These are phyloP conservation scores for Golovinomyces cichoracearum DNA, from an alignment of 2,329 filamentous ascomycete species.

Conservation along the genomic window DNA sequence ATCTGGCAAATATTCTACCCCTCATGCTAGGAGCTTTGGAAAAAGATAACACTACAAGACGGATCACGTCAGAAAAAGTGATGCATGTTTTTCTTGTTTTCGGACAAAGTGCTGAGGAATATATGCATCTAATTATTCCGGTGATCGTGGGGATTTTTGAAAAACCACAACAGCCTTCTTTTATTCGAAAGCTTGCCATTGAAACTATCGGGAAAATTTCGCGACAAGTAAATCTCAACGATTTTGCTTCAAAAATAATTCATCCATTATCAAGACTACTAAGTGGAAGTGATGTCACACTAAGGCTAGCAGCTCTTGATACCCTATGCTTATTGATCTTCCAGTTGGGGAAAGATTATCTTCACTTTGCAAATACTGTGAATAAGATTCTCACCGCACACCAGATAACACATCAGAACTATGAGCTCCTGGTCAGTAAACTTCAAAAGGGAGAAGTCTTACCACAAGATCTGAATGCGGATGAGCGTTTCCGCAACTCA, in stretches of 20 bases:
- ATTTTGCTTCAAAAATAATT: conserved; percentile 88
- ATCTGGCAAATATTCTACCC: conserved; percentile 65
- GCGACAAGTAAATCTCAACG: conserved; percentile 85
- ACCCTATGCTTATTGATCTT: conserved; percentile 88
- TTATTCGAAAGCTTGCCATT: conserved; percentile 66
- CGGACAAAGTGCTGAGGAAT: conserved; percentile 84
- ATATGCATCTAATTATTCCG: conserved; percentile 96
- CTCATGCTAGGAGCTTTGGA: conserved; percentile 88
- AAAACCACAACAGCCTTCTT: conserved; percentile 53
- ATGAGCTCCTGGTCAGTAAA: conserved; percentile 75
- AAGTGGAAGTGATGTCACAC: conserved; percentile 39
- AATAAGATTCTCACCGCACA: conserved; percentile 62
- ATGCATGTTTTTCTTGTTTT: conserved; percentile 91
- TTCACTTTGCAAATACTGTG: conserved; percentile 80
- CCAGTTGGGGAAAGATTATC: conserved; percentile 81
- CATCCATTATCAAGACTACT: conserved; percentile 74
- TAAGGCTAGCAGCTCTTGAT: conserved; percentile 67
- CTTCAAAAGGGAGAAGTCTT: conserved; percentile 81
- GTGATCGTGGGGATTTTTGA: conserved; percentile 89
- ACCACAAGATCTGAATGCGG: conserved; percentile 80
- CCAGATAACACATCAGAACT: conserved; percentile 70
- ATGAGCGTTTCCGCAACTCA: conserved; percentile 52
- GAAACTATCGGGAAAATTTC: conserved; percentile 88
- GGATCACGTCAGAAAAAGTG: conserved; percentile 68
- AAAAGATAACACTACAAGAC: conserved; percentile 48